Base-by-base conservation (phyloP, 345 rosid genomes). In the Moringa oleifera region DNA sequence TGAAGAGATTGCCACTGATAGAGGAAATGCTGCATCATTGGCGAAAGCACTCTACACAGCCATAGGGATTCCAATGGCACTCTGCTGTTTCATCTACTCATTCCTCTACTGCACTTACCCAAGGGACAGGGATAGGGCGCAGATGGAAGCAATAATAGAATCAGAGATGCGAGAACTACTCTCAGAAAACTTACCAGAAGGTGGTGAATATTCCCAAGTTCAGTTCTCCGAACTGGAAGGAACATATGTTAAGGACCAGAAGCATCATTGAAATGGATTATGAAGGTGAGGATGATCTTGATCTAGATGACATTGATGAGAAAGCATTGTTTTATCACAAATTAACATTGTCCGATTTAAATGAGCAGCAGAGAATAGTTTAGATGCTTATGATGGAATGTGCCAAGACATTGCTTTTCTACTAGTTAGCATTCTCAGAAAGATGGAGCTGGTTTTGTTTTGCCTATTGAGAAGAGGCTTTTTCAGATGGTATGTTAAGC, bases 1-100 rank as follows among this genome's bases (percentile, higher is more conserved):
- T 15, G 58, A 75, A 72, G 85, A 76, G 75, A 79, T 83, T 49
- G 77, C 76, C 9, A 83, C 81, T 11, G 96, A 88, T 70, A 79
- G 94, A 79, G 79, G 67, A 45, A 93, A 88, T 65, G 97, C 94
- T 46, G 80, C 81, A 16, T 84, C 94, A 15, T 63, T 93, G 52
- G 91, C 94, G 18, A 93, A 79, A 79, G 90, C 96, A 46, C 80
- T 93, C 21, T 90, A 88, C 66, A 53, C 91, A 10, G 83, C 96
- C 63, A 84, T 87, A 19, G 91, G 93, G 55, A 57, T 85, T 64
- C 96, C 96, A 17, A 80, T 90, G 94, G 81, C 84, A 2, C 71
- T 82, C 11, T 93, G 98, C 31, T 88, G 90, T 69, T 61, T 79
- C 59, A 81, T 93, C 58, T 93, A 93, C 71, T 86, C 91, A 0